Percentiles rank a stretch among this genome's conserved stretches.
These are phyloP conservation scores for Syzygium aromaticum DNA, from an alignment of 345 rosid species.

Conservation along the genomic window DNA sequence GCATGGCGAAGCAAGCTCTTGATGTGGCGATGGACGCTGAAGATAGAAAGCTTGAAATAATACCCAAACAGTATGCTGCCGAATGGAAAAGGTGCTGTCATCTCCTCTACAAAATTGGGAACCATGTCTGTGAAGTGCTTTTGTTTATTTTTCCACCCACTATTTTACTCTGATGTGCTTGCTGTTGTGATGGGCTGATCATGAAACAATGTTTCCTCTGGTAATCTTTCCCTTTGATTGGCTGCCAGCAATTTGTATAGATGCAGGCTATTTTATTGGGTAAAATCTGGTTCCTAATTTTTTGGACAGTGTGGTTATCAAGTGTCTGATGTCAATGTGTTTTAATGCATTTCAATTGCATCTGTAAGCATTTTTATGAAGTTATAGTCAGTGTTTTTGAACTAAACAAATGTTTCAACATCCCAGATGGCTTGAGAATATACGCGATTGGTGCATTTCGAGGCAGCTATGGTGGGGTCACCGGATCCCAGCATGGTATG, in stretches of 20 bases:
- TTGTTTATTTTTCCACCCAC: not conserved
- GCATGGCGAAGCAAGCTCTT: constrained; percentile 74
- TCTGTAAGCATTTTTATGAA: not conserved
- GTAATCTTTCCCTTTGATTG: not conserved
- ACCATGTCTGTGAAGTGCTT: not conserved
- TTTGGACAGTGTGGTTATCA: not conserved
- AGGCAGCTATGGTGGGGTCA: constrained; percentile 99
- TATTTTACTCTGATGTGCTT: not conserved
- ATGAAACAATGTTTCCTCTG: not conserved
- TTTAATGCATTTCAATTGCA: not conserved
- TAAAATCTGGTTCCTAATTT: not conserved
- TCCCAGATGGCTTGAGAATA: constrained; percentile 93
- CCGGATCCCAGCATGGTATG: constrained; percentile 92
- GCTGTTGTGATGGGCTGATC: not conserved
- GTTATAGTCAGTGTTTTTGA: not conserved
- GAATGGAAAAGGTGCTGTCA: constrained; percentile 80
- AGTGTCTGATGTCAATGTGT: not conserved
- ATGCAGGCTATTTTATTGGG: not conserved
- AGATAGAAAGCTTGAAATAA: constrained; percentile 60
- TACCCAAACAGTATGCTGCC: constrained; percentile 83
- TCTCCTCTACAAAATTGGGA: not conserved
- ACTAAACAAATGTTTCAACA: not conserved
- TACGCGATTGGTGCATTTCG: constrained; percentile 93
- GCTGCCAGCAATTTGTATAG: not conserved
- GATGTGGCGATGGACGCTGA: constrained; percentile 51